Conservation (phyloP, 306 rosid genomes). For the Clitoria ternatea region DNA sequence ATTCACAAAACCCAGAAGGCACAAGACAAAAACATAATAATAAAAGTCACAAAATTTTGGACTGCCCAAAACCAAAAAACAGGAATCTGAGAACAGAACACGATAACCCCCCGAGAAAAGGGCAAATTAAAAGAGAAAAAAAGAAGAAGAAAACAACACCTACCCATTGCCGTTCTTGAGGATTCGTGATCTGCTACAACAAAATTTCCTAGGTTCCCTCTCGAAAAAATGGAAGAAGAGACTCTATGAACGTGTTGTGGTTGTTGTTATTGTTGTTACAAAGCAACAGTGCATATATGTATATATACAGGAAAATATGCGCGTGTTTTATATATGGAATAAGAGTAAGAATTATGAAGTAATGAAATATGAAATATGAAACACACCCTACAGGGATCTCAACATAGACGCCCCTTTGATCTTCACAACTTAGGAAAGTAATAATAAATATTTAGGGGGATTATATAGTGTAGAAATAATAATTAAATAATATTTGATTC, state of each 20-base stretch:
- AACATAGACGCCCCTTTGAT: conserved; percentile 18
- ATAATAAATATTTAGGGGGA: conserved; percentile 13
- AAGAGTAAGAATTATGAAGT: no score
- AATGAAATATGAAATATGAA: background rate
- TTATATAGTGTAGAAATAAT: background rate
- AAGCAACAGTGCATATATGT: background rate
- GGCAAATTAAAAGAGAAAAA: background rate
- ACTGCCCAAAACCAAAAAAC: conserved; percentile 27
- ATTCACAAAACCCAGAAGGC: conserved; percentile 14
- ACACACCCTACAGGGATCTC: conserved; percentile 40
- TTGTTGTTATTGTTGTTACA: conserved; percentile 10
- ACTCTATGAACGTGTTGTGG: conserved; percentile 12
- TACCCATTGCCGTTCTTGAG: conserved; percentile 55
- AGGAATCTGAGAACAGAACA: conserved; percentile 32
- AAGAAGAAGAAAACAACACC: background rate
- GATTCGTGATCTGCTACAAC: conserved; percentile 35
- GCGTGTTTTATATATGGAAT: background rate
- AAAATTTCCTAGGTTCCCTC: conserved; percentile 34
- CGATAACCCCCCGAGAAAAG: conserved; percentile 12
- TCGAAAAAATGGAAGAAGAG: conserved; percentile 16
- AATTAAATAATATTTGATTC: background rate
- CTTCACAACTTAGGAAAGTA: conserved; percentile 42
- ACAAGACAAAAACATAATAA: background rate
- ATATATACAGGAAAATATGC: background rate
- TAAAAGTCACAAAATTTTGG: background rate